These are phyloP conservation scores for Aureoboletus auriporus DNA, from an alignment of 768 basidiomycete species.

Conservation along the genomic window DNA sequence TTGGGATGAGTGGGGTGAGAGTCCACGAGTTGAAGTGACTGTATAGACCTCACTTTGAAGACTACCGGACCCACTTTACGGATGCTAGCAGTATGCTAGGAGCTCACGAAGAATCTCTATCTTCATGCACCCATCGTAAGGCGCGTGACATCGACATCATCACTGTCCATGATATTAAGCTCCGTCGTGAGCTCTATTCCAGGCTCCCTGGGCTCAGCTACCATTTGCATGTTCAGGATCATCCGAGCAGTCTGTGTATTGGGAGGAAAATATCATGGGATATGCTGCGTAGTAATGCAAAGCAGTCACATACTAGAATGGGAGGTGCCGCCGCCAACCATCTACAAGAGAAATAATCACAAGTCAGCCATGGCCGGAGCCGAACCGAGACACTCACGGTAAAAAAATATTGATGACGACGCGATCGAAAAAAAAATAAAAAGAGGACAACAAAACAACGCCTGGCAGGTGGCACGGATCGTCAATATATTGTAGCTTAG, in stretches of 20 bases:
- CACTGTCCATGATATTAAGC: background rate
- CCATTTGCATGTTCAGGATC: constrained; percentile 17
- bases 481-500: background rate
- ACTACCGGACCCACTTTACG: no score
- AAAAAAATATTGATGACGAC: constrained; percentile 12
- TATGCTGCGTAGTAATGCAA: background rate
- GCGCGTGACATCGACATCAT: background rate
- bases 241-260: constrained; percentile 17
- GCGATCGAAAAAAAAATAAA: constrained; percentile 3
- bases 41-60: no score
- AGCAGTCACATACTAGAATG: constrained; percentile 7
- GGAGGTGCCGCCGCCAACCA: constrained; percentile 10
- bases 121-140: no score
- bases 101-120: background rate
- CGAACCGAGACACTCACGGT: constrained; percentile 8
- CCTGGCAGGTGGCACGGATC: constrained; percentile 1
- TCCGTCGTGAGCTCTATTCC: constrained; percentile 12
- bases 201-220: constrained; percentile 4
- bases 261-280: background rate
- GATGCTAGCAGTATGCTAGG: no score
- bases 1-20: no score
- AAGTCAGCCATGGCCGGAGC: background rate
- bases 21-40: no score
- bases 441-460: background rate
- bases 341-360: constrained; percentile 1